Base-by-base conservation (phyloP, 163 green algal genomes). In the Smithsoniella earleae region DNA sequence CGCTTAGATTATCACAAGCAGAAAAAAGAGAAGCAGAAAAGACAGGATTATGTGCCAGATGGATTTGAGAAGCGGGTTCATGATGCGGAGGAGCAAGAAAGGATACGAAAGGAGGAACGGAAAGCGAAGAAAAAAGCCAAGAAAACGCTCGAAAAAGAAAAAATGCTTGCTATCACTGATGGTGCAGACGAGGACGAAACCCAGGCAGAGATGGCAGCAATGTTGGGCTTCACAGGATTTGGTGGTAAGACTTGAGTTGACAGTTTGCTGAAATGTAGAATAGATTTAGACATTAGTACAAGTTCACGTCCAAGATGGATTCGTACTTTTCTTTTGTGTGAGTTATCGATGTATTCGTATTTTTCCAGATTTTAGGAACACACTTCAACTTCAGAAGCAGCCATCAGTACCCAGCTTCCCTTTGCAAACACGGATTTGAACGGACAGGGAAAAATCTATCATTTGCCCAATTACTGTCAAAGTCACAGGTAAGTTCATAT, bases 141-240 rank as follows among this genome's bases (percentile, higher is more conserved):
- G n/a, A 36, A 46, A 13, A 20, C n/a, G 73, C 73, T 82, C 44
- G 76, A 80, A 44, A 82, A 87, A 36, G 77, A 81, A 72, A 78
- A 89, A 36, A 79, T 85, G 8, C 83, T 92, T 75, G 73, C 38
- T 6, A 78, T 78, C 13, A 75, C 63, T 45, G 76, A 74, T 45
- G 77, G 65, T 44, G 73, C 46, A 36, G 76, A 63, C 25, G 85
- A 85, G 4, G 82, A 81, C 27, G 87, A 84, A 22, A 76, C 73
- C n/a, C 78, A 76, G 18, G 81, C 82, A 3, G 92, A 96, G 1
- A 89, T 97, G 85, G 87, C 88, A 45, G 82, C 86, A 18, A 76
- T 95, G 18, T 95, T 98, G 89, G 93, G 93, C 2, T 98, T 98
- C 81, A 83, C 82, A 2, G 92, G 93, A 2, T 98, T 98, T 86